Base-by-base conservation (phyloP, 768 basidiomycete species). In the Lenzites betulinus region DNA sequence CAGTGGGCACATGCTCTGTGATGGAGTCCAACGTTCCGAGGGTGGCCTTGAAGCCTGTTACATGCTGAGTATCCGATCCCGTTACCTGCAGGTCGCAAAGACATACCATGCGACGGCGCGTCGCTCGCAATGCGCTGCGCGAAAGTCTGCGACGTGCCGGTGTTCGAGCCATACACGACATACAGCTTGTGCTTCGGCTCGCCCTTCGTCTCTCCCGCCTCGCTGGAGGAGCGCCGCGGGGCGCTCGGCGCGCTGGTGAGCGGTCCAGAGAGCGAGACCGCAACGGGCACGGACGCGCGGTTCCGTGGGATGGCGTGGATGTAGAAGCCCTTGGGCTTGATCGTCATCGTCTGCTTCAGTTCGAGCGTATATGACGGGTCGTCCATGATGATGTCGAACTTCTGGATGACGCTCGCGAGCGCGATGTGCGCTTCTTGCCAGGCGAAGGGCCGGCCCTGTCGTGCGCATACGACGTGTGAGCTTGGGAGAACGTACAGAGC, bases 71-170 rank as follows among this genome's bases (percentile, higher is more conserved):
- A 18, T 4, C 9, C 25, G 28, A 12, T 33, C 8, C 25, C 38
- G n/a, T n/a, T 12, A 13, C 7, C 8, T 1, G 39, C 2, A 43
- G 3, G 1, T n/a, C 4, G 1, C 3, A 3, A 20, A 23, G 15
- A 56, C 67, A n/a, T 58, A 79, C 78, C 80, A 62, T 78, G 71
- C 4, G 65, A 60, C 0, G 70, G 56, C 2, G 78, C 79, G 43
- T 74, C 75, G 41, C 70, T 74, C 8, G 76, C 78, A 20, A 82
- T 68, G 25, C 79, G 66, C 66, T 79, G 77, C 15, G 81, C 80
- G 57, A 83, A 81, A 30, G 75, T 73, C 67, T 83, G 79, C 25
- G 76, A 81, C 0, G 79, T 78, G 11, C 81, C 81, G 8, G 79
- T 76, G 69, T 83, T 83, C 30, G 78, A 79, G 1, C 80, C 78